These are phyloP conservation scores for Fusarium foetens DNA, from an alignment of 2,329 filamentous ascomycete genomes.

Conservation along the genomic window DNA sequence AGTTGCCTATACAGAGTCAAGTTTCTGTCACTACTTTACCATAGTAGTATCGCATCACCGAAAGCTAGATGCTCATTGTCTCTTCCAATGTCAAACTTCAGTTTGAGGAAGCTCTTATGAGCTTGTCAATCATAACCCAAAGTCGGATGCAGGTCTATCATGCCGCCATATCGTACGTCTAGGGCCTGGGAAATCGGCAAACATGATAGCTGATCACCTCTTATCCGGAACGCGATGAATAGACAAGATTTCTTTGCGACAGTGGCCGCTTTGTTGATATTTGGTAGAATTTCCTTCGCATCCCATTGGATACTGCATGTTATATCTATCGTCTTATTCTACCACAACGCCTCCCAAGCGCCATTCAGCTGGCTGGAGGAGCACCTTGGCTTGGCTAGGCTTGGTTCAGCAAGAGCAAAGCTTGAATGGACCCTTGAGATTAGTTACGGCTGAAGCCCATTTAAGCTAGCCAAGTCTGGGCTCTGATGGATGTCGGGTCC, in stretches of 20 bases:
- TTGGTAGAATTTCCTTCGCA: neutral
- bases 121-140: neutral
- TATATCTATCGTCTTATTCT: neutral
- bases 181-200: neutral
- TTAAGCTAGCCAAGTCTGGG: slow-evolving; percentile 12
- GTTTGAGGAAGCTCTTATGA: neutral
- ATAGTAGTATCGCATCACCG: neutral
- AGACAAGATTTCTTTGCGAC: neutral
- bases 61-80: neutral
- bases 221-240: neutral
- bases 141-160: neutral
- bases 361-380: neutral
- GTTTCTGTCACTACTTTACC: neutral
- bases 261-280: neutral
- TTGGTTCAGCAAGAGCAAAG: slow-evolving; percentile 2
- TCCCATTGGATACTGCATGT: neutral
- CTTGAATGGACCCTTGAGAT: slow-evolving; percentile 31
- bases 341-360: neutral
- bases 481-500: slow-evolving; percentile 10
- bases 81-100: neutral
- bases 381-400: neutral
- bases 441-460: slow-evolving; percentile 10
- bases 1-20: neutral
- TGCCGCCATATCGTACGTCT: neutral
- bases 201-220: neutral